Conservation (phyloP, 1,284 basidiomycete species). For the Rhizoctonia solani region DNA sequence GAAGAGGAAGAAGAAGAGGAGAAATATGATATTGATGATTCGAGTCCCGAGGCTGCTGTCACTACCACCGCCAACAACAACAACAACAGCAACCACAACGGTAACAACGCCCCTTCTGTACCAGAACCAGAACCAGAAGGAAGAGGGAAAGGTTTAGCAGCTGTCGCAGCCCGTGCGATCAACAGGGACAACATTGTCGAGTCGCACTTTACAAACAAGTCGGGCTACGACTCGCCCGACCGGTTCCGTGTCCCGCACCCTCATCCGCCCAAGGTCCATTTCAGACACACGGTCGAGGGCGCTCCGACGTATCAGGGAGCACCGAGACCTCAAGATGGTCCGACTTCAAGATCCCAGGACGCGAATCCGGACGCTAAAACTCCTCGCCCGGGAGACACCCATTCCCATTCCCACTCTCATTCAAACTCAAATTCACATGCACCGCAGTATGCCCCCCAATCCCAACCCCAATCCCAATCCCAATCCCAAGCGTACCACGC, state of each 20-base stretch:
- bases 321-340: too few relatives aligned
- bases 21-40: constrained; percentile 90
- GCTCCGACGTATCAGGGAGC: background rate
- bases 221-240: constrained; percentile 74
- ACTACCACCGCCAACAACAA: constrained; percentile 40
- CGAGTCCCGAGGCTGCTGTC: constrained; percentile 58
- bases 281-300: constrained; percentile 49
- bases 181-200: constrained; percentile 18
- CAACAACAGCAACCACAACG: constrained; percentile 10
- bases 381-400: constrained; percentile 10
- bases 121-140: too few relatives aligned
- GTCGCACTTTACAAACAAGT: constrained; percentile 31
- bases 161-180: constrained; percentile 6
- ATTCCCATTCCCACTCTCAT: constrained; percentile 19
- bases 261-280: constrained; percentile 58
- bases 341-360: too few relatives aligned
- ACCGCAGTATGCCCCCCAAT: too few relatives aligned
- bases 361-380: too few relatives aligned
- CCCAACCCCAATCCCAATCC: too few relatives aligned
- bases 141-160: too few relatives aligned
- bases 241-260: constrained; percentile 70
- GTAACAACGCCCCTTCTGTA: too few relatives aligned
- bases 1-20: constrained; percentile 66
- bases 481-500: too few relatives aligned
- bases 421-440: too few relatives aligned